phyloP scores from a whole-genome alignment of 2,329 filamentous ascomycete species.

The Catunica adiposa region DNA sequence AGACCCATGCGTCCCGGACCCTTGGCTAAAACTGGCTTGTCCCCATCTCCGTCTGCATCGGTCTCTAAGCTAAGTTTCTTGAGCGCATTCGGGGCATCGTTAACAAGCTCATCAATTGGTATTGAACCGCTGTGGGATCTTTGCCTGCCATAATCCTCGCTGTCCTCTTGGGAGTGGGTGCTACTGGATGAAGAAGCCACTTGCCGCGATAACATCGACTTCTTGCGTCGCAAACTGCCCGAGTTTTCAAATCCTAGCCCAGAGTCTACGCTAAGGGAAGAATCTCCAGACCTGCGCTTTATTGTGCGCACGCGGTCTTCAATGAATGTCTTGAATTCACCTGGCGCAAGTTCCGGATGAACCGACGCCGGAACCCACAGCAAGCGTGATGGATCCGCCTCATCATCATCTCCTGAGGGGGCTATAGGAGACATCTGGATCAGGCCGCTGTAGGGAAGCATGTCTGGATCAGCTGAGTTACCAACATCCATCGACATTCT shows the following conservation, averaged over 20 bases:
- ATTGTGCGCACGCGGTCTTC: constrained; percentile 88
- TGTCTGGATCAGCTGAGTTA: constrained; percentile 55
- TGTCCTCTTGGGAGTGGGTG: constrained; percentile 62
- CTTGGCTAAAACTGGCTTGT: constrained; percentile 73
- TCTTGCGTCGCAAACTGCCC: constrained; percentile 63
- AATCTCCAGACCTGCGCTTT: constrained; percentile 64
- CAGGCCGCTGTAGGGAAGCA: constrained; percentile 52
- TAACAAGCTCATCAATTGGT: constrained; percentile 67
- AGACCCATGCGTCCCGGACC: constrained; percentile 56
- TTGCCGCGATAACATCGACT: constrained; percentile 88
- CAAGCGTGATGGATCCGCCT: constrained; percentile 72
- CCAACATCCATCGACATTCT: constrained; percentile 89
- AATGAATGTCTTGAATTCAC: constrained; percentile 91
- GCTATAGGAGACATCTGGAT: constrained; percentile 58
- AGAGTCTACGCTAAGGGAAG: constrained; percentile 39
- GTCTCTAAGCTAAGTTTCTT: constrained; percentile 48
- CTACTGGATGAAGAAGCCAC: constrained; percentile 54
- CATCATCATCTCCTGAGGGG: constrained; percentile 57
- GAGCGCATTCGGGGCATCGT: constrained; percentile 57
- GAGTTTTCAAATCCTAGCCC: constrained; percentile 18
- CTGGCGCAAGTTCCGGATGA: constrained; percentile 86
- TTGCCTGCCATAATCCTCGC: constrained; percentile 61
- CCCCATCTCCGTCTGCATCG: constrained; percentile 34
- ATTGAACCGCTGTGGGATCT: constrained; percentile 36
- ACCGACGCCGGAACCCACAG: constrained; percentile 93